Conservation (phyloP, 2,329 filamentous ascomycete species). For the Elsinoe perseae region DNA sequence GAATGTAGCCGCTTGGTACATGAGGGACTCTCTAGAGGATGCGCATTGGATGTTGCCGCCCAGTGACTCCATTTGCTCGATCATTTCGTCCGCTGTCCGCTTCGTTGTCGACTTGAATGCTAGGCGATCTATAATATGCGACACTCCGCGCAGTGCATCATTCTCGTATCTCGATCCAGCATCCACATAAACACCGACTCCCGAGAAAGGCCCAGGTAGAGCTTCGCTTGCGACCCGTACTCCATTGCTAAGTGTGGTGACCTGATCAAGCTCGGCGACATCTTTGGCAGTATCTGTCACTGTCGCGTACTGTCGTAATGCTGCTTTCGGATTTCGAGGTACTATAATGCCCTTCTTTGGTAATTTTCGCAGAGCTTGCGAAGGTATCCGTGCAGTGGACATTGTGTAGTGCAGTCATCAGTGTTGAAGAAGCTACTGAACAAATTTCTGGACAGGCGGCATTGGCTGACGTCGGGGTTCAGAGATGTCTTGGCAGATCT, state of each 20-base stretch:
- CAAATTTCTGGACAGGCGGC: not conserved
- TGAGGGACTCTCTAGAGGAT: conserved; percentile 87
- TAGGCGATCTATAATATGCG: conserved; percentile 90
- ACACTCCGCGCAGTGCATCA: conserved; percentile 73
- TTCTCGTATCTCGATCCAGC: conserved; percentile 93
- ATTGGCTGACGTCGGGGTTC: conserved; percentile 13
- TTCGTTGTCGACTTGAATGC: conserved; percentile 82
- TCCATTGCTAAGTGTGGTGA: conserved; percentile 86
- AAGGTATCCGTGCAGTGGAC: conserved; percentile 7
- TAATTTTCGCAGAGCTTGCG: conserved; percentile 7
- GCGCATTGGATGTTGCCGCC: conserved; percentile 97
- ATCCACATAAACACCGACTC: conserved; percentile 91
- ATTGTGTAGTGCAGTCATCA: not conserved
- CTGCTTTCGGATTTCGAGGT: conserved; percentile 1
- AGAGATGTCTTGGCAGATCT: conserved; percentile 10
- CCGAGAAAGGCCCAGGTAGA: conserved; percentile 86
- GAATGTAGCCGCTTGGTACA: conserved; percentile 98
- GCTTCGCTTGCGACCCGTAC: conserved; percentile 91
- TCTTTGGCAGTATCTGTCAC: conserved; percentile 39
- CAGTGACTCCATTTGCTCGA: conserved; percentile 77
- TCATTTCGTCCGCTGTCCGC: conserved; percentile 71
- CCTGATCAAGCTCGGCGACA: conserved; percentile 74
- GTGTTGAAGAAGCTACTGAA: not conserved
- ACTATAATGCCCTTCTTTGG: conserved; percentile 3
- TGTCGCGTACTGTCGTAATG: conserved; percentile 16